These are phyloP conservation scores for Paracorniculantispora psalliotae DNA, from an alignment of 2,329 filamentous ascomycete species.

Conservation along the genomic window DNA sequence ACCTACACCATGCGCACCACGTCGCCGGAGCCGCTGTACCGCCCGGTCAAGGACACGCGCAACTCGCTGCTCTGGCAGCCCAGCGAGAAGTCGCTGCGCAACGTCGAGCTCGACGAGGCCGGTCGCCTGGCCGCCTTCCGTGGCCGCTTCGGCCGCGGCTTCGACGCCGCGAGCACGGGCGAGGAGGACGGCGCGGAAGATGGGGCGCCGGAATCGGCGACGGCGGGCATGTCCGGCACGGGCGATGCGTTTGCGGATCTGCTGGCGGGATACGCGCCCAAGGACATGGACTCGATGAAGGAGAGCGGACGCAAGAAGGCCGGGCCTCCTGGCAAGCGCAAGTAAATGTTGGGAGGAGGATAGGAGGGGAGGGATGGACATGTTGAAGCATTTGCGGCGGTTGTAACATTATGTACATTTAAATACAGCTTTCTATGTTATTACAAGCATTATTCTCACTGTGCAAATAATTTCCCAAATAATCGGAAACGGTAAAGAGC, in stretches of 20 bases:
- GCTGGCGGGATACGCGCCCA: constrained; percentile 44
- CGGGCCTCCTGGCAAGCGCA: constrained; percentile 25
- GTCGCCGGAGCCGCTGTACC: constrained; percentile 58
- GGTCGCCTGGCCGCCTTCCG: constrained; percentile 84
- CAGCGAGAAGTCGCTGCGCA: constrained; percentile 69
- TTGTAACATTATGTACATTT: constrained; percentile 13
- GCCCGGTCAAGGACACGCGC: constrained; percentile 71
- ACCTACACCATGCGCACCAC: constrained; percentile 78
- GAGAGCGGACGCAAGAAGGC: constrained; percentile 37
- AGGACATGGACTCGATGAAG: constrained; percentile 31
- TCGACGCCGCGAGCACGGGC: constrained; percentile 55
- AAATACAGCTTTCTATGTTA: neutral
- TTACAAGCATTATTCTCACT: neutral
- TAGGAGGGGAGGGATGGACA: neutral
- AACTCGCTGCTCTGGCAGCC: constrained; percentile 94
- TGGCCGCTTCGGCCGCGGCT: constrained; percentile 74
- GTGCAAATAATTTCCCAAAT: neutral
- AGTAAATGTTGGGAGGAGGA: constrained; percentile 29
- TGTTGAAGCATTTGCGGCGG: neutral
- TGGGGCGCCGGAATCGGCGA: constrained; percentile 25
- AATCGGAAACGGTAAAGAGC: too few relatives aligned
- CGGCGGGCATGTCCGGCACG: constrained; percentile 18
- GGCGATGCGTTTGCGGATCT: constrained; percentile 42
- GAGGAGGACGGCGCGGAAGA: constrained; percentile 20
- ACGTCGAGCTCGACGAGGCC: constrained; percentile 92